These are phyloP conservation scores for Aspergillus haitiensis DNA, from an alignment of 495 filamentous ascomycete species.

Conservation along the genomic window DNA sequence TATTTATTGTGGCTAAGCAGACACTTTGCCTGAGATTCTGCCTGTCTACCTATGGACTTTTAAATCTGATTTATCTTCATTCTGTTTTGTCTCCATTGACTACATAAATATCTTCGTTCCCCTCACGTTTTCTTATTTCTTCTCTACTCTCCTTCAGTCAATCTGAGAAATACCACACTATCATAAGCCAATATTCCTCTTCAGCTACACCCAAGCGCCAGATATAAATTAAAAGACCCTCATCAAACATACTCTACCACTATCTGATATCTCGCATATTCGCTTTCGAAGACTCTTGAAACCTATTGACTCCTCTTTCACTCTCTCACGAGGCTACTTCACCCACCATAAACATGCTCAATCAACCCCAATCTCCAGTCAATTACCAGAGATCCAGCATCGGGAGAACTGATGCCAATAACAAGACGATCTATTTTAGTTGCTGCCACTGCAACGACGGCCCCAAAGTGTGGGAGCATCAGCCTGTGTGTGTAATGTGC, in stretches of 20 bases:
- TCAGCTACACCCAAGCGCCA: not conserved
- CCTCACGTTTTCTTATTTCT: not conserved
- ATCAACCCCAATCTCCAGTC: no score
- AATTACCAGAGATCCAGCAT: not conserved
- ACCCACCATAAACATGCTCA: no score
- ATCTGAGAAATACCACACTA: no score
- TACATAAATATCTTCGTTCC: not conserved
- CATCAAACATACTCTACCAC: no score
- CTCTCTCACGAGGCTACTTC: no score
- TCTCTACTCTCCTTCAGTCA: not conserved
- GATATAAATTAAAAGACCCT: not conserved
- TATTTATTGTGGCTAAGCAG: constrained; percentile 5
- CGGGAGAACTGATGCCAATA: constrained; percentile 2
- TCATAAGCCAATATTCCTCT: not conserved
- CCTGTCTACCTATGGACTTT: constrained; percentile 5
- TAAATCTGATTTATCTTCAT: constrained; percentile 6
- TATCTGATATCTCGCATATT: no score
- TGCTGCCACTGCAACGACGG: constrained; percentile 46
- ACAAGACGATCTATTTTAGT: constrained; percentile 32
- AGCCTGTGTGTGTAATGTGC: constrained; percentile 38
- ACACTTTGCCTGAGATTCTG: constrained; percentile 7
- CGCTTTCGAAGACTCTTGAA: no score
- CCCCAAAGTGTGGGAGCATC: constrained; percentile 39
- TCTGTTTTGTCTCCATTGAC: not conserved
- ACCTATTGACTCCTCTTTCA: no score